Conservation (phyloP, 1,284 basidiomycete species). For the Ganoderma resinaceum region DNA sequence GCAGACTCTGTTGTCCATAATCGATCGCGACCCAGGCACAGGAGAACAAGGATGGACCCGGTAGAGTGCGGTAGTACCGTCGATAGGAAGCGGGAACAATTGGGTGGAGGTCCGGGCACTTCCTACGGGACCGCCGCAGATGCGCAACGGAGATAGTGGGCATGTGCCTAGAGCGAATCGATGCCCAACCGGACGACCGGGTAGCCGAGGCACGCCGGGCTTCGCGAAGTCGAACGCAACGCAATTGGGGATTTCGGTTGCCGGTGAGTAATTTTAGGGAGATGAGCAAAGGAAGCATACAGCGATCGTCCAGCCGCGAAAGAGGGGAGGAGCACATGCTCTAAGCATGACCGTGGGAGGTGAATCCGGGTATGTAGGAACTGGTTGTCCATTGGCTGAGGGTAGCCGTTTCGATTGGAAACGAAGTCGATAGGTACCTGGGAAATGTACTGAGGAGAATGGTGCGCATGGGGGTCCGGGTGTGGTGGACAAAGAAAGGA, state of each 20-base stretch:
- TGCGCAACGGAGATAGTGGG: conserved; percentile 24
- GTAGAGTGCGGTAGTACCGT: conserved; percentile 4
- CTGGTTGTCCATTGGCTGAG: neutral
- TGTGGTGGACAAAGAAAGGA: neutral
- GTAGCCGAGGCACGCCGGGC: conserved; percentile 6
- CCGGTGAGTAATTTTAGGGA: neutral
- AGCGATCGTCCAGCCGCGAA: neutral
- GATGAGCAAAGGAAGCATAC: conserved; percentile 5
- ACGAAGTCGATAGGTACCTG: neutral
- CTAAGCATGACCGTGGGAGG: neutral
- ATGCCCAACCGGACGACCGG: neutral
- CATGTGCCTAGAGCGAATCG: conserved; percentile 11
- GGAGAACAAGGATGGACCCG: neutral
- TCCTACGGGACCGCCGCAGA: conserved; percentile 4
- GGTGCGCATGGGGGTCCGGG: neutral
- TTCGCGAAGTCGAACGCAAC: conserved; percentile 1
- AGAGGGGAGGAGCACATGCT: neutral
- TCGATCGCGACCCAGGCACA: neutral
- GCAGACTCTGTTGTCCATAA: neutral
- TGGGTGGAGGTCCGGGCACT: neutral
- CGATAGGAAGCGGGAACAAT: conserved; percentile 4
- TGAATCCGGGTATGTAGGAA: neutral
- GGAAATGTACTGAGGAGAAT: neutral
- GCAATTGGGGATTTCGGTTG: conserved; percentile 27
- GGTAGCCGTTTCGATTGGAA: neutral